Evolutionary conservation across 163 green algal genomes (phyloP).

Genomic region (Scenedesmus sp.): DNA sequence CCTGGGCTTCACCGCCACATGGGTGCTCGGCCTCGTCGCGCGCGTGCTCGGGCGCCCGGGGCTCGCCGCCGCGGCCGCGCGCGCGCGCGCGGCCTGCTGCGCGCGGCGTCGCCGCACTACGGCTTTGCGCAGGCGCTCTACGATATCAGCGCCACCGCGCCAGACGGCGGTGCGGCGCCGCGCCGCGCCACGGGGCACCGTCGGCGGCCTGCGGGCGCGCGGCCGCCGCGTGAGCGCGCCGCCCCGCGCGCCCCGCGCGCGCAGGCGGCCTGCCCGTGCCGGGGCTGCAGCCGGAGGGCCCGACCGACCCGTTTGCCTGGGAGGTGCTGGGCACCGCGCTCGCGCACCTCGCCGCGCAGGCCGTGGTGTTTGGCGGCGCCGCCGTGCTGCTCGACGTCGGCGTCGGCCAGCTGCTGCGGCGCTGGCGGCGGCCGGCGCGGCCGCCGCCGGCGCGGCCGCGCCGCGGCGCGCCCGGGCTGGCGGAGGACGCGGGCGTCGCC

Average conservation of each 20-base stretch:
- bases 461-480: neutral
- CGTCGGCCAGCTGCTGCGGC: constrained; percentile 12
- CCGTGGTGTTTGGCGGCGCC: constrained; percentile 51
- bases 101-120: constrained; percentile 75
- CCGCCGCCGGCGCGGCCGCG: neutral
- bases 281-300: constrained; percentile 15
- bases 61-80: neutral
- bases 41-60: constrained; percentile 11
- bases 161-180: too few species aligned
- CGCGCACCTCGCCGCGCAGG: constrained; percentile 29
- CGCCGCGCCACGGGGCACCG: too few species aligned
- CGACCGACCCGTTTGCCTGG: constrained; percentile 55
- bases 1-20: constrained; percentile 76
- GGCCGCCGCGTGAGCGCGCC: too few species aligned
- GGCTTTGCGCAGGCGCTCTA: constrained; percentile 75
- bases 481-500: constrained; percentile 57
- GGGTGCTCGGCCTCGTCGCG: constrained; percentile 55
- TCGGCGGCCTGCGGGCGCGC: too few species aligned
- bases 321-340: constrained; percentile 15
- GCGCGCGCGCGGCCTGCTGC: constrained; percentile 52
- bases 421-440: neutral
- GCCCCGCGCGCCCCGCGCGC: too few species aligned
- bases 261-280: constrained; percentile 37
- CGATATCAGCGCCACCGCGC: constrained; percentile 59
- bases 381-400: constrained; percentile 60